Conservation (phyloP, 345 rosid genomes). For the Erysimum cheiranthoides region DNA sequence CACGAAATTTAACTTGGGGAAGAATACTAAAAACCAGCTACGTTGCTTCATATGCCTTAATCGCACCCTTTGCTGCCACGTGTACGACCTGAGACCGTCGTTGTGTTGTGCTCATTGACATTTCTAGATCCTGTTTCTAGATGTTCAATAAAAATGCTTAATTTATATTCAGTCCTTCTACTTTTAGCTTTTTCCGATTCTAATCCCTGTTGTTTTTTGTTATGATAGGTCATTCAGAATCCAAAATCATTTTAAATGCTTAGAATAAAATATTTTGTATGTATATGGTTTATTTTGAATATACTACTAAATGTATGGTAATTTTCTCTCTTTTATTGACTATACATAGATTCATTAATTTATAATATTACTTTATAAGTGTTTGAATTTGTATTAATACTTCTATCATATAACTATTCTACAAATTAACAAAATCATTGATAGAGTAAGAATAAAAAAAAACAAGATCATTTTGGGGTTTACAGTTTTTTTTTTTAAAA, state of each 20-base stretch:
- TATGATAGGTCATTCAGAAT: background rate
- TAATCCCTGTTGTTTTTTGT: background rate
- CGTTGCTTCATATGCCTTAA: slow-evolving; percentile 1
- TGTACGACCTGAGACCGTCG: background rate
- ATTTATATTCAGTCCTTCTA: background rate
- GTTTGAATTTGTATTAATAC: background rate
- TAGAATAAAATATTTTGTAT: background rate
- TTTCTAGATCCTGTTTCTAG: slow-evolving; percentile 10
- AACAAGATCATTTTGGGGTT: background rate
- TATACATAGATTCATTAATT: no score
- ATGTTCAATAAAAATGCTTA: background rate
- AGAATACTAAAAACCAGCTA: background rate
- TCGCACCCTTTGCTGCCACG: background rate
- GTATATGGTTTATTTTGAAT: background rate
- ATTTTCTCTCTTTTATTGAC: background rate
- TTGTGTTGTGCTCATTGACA: background rate
- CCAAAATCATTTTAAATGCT: background rate
- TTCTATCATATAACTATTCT: background rate
- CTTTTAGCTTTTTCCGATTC: background rate
- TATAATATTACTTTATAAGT: no score
- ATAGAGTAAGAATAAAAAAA: background rate
- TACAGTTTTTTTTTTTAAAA: background rate
- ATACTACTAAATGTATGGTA: background rate
- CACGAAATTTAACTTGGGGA: slow-evolving; percentile 19
- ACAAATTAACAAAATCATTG: background rate